Evolutionary conservation across 331 rosid genomes (phyloP), one percentile per base, ranked within the genome.

Genomic region (Malus hybrid): DNA sequence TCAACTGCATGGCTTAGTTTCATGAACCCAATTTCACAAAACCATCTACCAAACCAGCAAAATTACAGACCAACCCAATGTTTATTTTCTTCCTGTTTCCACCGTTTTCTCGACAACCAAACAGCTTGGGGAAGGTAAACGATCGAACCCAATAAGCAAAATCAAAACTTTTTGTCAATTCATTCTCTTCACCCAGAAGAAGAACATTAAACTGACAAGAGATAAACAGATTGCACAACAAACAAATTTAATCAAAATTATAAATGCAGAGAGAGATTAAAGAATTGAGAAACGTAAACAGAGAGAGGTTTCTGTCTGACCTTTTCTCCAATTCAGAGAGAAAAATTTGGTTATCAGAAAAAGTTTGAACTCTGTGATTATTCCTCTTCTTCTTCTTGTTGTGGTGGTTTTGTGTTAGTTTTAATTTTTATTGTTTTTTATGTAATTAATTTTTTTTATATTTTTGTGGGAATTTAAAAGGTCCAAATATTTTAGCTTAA

Each of bases 251-350:
- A 73, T 64, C 62, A 48, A 78, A 20, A 72, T 30, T 68, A 12
- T 18, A 63, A 78, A 72, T 78, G 78, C 82, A 83, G 77, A 72
- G 18, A 75, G 44, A 58, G 52, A 78, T 56, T 58, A 66, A 39
- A 73, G 76, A 80, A 75, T 58, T 66, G 28, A 73, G 76, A 80
- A 75, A 81, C 80, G 78, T 53, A 68, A 80, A 78, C 48, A 82
- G 68, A 81, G 86, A 87, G 82, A 81, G 68, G 71, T 73, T 39
- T 39, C 12, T 70, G 78, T 86, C 93, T 88, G 88, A 93, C 98
- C 98, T 79, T 75, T 69, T 66, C 79, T 72, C 70, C 81, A 84
- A 86, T 89, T 85, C 86, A 84, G 88, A 89, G 87, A 89, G 87
- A 81, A 89, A 88, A 39, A 2, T 39, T 82, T 74, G 82, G 79